phyloP scores from a whole-genome alignment of 2,329 filamentous ascomycete genomes.

The Penicillium sp. region DNA sequence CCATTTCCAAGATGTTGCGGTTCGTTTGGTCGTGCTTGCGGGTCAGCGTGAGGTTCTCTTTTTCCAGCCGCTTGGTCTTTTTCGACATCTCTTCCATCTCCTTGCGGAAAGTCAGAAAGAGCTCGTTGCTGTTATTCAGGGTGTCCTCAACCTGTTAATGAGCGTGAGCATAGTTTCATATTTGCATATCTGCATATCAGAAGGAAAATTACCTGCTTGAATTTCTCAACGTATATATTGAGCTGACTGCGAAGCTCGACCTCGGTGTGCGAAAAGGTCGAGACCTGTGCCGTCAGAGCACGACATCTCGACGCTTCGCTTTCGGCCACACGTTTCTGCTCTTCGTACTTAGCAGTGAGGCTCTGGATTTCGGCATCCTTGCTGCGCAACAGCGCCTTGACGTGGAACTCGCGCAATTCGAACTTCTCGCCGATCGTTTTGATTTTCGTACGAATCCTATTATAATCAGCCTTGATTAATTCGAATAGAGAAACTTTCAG shows the following conservation, averaged over 20 bases:
- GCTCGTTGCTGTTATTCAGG: slow-evolving; percentile 94
- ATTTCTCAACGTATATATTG: slow-evolving; percentile 98
- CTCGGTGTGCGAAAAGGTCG: slow-evolving; percentile 94
- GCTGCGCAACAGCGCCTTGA: slow-evolving; percentile 83
- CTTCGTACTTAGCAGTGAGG: slow-evolving; percentile 81
- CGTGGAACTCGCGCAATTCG: slow-evolving; percentile 90
- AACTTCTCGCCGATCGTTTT: slow-evolving; percentile 97
- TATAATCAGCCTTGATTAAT: slow-evolving; percentile 13
- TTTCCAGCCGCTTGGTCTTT: slow-evolving; percentile 94
- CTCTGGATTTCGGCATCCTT: slow-evolving; percentile 96
- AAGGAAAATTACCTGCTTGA: slow-evolving; percentile 80
- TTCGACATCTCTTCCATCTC: slow-evolving; percentile 99
- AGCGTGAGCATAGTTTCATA: no score
- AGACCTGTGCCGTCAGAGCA: slow-evolving; percentile 84
- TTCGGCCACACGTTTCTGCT: slow-evolving; percentile 84
- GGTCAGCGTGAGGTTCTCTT: slow-evolving; percentile 87
- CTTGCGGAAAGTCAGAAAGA: slow-evolving; percentile 94
- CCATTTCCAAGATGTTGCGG: slow-evolving; percentile 95
- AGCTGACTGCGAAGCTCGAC: slow-evolving; percentile 89
- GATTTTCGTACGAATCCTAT: slow-evolving; percentile 64
- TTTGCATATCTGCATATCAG: not conserved
- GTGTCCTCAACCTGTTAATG: slow-evolving; percentile 86
- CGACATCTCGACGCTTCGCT: slow-evolving; percentile 74
- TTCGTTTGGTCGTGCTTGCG: slow-evolving; percentile 92
- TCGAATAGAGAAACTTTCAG: not conserved